These are phyloP conservation scores for Colletotrichum spaethianum DNA, from an alignment of 2,329 filamentous ascomycete species.

Conservation along the genomic window DNA sequence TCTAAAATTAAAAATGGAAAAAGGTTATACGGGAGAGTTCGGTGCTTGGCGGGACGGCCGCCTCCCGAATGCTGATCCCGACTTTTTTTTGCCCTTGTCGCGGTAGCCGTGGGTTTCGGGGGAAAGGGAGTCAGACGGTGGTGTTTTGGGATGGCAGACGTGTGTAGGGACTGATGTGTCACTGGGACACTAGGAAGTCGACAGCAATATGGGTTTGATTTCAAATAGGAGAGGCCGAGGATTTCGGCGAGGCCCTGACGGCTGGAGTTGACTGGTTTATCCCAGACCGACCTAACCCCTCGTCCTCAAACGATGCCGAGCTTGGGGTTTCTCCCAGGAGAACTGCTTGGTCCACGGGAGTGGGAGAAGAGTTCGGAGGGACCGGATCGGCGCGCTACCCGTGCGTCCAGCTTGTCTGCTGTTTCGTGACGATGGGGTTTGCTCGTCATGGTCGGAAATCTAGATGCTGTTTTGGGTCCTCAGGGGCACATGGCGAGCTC, in stretches of 20 bases:
- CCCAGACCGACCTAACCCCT: neutral
- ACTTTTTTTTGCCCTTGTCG: neutral
- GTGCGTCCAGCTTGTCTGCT: neutral
- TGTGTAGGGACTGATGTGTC: neutral
- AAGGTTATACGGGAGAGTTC: neutral
- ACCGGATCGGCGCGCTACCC: slow-evolving; percentile 13
- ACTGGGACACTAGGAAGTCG: neutral
- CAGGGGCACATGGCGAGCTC: neutral
- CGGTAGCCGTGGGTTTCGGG: neutral
- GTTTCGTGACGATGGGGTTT: neutral
- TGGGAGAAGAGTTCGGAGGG: neutral
- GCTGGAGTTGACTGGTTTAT: too few species aligned
- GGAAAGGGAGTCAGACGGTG: neutral
- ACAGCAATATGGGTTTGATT: neutral
- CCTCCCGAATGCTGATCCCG: neutral
- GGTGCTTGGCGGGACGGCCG: slow-evolving; percentile 10
- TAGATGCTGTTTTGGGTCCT: neutral
- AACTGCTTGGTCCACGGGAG: neutral
- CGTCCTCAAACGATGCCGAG: slow-evolving; percentile 1
- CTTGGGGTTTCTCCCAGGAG: neutral
- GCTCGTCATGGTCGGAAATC: neutral
- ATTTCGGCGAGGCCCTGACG: neutral
- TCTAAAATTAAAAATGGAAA: slow-evolving; percentile 21
- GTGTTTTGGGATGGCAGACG: neutral
- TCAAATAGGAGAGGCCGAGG: neutral